A percentile compares a stretch with the other conserved stretches of the same genome.
These are phyloP conservation scores for Metschnikowia lunata DNA, from an alignment of 805 yeast species.

Conservation along the genomic window DNA sequence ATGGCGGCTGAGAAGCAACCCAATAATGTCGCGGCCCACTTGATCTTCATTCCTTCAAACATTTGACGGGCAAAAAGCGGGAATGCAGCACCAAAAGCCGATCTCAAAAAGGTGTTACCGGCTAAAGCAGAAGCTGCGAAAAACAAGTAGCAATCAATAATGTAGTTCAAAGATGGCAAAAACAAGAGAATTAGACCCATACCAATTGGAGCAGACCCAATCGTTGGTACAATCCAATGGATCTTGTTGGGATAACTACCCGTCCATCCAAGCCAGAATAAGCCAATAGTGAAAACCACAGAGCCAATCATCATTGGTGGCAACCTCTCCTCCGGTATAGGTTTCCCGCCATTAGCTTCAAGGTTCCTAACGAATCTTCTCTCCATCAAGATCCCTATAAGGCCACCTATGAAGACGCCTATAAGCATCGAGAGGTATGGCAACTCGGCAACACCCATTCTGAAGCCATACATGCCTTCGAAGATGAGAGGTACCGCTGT, in stretches of 20 bases:
- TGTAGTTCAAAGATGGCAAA: conserved; percentile 64
- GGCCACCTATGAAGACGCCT: conserved; percentile 62
- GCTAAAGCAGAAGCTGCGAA: conserved; percentile 60
- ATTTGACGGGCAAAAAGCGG: conserved; percentile 69
- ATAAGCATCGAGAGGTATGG: conserved; percentile 76
- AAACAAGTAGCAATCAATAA: conserved; percentile 62
- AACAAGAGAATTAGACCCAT: conserved; percentile 53
- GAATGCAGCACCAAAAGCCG: conserved; percentile 59
- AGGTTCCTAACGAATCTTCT: conserved; percentile 45
- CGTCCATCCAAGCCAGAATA: conserved; percentile 22
- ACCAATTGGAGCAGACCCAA: conserved; percentile 59
- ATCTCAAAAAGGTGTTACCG: conserved; percentile 60
- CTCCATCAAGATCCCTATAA: conserved; percentile 51
- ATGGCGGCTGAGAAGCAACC: conserved; percentile 57
- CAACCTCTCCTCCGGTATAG: conserved; percentile 20
- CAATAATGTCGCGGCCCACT: conserved; percentile 75
- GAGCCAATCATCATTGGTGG: conserved; percentile 21
- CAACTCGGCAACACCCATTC: conserved; percentile 62
- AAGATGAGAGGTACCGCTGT: conserved; percentile 72
- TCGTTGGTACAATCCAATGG: conserved; percentile 49
- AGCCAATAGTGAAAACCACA: conserved; percentile 14
- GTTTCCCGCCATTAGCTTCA: conserved; percentile 17
- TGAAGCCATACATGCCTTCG: conserved; percentile 46
- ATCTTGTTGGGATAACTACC: conserved; percentile 17
- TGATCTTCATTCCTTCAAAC: conserved; percentile 63